Base-by-base conservation (phyloP, 2,329 filamentous ascomycete species). In the Tolypocladium cylindrosporum region DNA sequence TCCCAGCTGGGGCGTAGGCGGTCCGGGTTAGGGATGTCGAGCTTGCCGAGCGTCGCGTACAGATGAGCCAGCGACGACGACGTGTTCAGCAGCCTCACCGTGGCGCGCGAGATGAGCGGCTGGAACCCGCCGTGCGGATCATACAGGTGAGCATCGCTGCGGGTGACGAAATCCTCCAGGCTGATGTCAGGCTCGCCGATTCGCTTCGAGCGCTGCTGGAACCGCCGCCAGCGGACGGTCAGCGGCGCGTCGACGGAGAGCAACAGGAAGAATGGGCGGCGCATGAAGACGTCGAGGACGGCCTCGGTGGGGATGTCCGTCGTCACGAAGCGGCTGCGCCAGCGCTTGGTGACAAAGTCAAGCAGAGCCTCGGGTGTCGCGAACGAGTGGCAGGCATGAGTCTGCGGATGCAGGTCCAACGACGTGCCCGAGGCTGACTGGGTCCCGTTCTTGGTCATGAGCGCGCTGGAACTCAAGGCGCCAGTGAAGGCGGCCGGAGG, bases 1-100 rank as follows among this genome's bases (percentile, higher is more conserved):
- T 99, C 94, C 94, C 94, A 99, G 54, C 84, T 87, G 1, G 94
- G 94, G 1, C 94, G 85, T 41, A 99, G 79, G 2, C 94, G 87
- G 65, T 89, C 83, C 40, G 87, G 82, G 67, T 94, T 86, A 1
- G 88, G 81, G 34, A 99, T 82, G 69, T 96, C 84, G 9, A 97
- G 81, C 53, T 84, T 81, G 54, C 82, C 79, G 1, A 99, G 82
- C 10, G 89, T 87, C 4, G 81, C 77, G 70, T 91, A 86, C 7
- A 97, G 80, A 63, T 88, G 82, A 11, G 84, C 76, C 1, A 96
- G 74, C 34, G 87, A 87, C 19, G 83, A 79, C 0, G 89, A 89
- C 3, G 89, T 88, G 77, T 99, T 99, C 66, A 97, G 83, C 5
- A 99, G 81, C 58, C 90, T 89, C 60, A 97, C 79, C 45, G 92